Percentiles rank a stretch among this genome's conserved stretches.
Conservation (phyloP, 208 protist genomes). For the Leishmania turanica region DNA sequence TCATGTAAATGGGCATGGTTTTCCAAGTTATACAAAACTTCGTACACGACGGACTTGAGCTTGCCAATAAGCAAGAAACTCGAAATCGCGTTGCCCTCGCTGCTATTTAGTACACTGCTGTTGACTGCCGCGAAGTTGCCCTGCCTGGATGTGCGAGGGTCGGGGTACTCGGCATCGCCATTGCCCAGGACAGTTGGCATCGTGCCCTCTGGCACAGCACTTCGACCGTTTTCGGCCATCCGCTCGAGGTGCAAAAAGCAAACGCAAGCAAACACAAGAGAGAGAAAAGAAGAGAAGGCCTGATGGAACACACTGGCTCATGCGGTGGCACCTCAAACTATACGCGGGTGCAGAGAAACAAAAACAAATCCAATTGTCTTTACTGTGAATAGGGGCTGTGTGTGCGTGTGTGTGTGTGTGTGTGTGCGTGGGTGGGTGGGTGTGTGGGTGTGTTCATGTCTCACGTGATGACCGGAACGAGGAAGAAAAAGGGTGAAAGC, state of each 20-base stretch:
- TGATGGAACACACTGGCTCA: background rate
- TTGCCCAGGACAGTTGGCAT: background rate
- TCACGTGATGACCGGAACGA: background rate
- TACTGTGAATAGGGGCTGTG: background rate
- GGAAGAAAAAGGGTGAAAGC: background rate
- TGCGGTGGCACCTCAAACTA: background rate
- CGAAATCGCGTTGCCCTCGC: conserved; percentile 19
- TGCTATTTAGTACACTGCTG: conserved; percentile 6
- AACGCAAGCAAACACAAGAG: background rate
- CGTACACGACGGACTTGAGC: conserved; percentile 64
- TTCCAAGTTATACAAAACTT: conserved; percentile 57
- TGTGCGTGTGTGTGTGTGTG: background rate
- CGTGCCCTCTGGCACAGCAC: conserved; percentile 6
- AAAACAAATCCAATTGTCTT: background rate
- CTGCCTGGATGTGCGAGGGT: conserved; percentile 16
- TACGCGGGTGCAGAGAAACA: background rate
- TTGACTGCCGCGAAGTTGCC: background rate
- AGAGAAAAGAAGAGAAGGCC: background rate
- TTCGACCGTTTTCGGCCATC: conserved; percentile 4
- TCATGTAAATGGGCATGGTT: conserved; percentile 48
- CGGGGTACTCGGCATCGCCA: conserved; percentile 17
- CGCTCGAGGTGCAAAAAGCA: background rate
- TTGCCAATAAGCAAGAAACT: conserved; percentile 56
- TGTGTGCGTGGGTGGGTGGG: background rate
- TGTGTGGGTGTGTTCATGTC: background rate